Evolutionary conservation across 495 filamentous ascomycete species (phyloP), one percentile per base, ranked within the genome.

Genomic region (Polyplosphaeria fusca): DNA sequence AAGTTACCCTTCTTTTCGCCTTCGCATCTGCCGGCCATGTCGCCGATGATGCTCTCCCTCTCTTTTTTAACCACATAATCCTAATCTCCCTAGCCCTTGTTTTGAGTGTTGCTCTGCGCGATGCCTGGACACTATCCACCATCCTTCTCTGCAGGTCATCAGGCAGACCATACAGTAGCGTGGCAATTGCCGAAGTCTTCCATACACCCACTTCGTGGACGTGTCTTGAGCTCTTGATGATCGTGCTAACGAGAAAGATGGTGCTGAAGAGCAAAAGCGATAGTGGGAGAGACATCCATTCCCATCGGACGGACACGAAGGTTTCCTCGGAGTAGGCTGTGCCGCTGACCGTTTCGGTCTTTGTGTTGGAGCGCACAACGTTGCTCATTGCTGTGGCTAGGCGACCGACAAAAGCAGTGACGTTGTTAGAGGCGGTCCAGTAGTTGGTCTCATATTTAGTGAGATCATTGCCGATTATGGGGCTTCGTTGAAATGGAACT

Each of bases 121-220:
- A n/a, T n/a, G n/a, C n/a, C n/a, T n/a, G n/a, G n/a, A n/a, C n/a
- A n/a, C n/a, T n/a, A n/a, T n/a, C n/a, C n/a, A n/a, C n/a, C n/a
- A 65, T 57, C 43, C 58, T 52, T 19, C 41, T 50, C 43, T 54
- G 62, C 45, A 61, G 47, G 7, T 65, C 47, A 22, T 58, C 58
- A 2, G 47, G 51, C 9, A 65, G 52, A 28, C 62, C 62, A 30
- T 65, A 55, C 1, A 65, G 20, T 13, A 65, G 58, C 4, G 52
- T 50, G 11, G 62, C 62, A 24, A 65, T 24, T 14, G 62, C 58
- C 1, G 62, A 65, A 14, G 57, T 65, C 43, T 65, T 65, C 47
- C 51, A 54, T 16, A 65, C 47, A 1, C 58, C 62, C 3, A 65
- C 55, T 1, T 58, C 51, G n/a, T 51, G 44, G 12, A 24, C 18